Percentiles rank a stretch among this genome's conserved stretches.
phyloP scores from a whole-genome alignment of 2,329 filamentous ascomycete species.

The Fusarium xylarioides region DNA sequence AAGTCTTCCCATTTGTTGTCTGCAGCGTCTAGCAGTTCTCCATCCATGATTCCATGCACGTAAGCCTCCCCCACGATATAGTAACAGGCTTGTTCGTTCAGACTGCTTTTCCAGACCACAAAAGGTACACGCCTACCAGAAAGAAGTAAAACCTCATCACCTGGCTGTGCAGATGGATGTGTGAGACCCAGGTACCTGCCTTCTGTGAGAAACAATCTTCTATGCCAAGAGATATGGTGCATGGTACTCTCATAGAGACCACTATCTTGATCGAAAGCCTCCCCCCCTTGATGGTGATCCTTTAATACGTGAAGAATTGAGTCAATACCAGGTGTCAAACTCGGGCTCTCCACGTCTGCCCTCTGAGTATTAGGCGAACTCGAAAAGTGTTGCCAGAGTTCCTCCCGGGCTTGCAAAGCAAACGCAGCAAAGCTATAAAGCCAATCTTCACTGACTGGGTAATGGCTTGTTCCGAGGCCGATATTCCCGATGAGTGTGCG shows the following conservation, averaged over 20 bases:
- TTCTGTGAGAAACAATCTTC: not conserved
- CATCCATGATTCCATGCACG: not conserved
- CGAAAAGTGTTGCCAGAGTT: accelerated
- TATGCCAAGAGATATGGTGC: not conserved
- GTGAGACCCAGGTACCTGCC: not conserved
- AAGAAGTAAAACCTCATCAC: not conserved
- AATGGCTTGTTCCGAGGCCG: not conserved
- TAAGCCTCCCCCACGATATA: not conserved
- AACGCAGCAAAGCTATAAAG: not conserved
- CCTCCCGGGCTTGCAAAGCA: not conserved
- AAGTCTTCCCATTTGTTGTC: not conserved
- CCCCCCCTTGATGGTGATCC: accelerated
- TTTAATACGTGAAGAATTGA: accelerated
- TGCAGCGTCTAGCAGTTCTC: accelerated
- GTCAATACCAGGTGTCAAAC: not conserved
- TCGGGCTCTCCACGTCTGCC: accelerated
- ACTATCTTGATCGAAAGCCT: not conserved
- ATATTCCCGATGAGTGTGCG: not conserved
- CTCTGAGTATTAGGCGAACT: accelerated
- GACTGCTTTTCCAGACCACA: accelerated
- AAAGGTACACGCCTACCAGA: not conserved
- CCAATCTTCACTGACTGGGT: not conserved
- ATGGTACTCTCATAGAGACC: not conserved
- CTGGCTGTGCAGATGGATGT: accelerated
- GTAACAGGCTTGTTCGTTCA: accelerated